Conservation (phyloP, 768 basidiomycete genomes). For the Calocybe cyanea region DNA sequence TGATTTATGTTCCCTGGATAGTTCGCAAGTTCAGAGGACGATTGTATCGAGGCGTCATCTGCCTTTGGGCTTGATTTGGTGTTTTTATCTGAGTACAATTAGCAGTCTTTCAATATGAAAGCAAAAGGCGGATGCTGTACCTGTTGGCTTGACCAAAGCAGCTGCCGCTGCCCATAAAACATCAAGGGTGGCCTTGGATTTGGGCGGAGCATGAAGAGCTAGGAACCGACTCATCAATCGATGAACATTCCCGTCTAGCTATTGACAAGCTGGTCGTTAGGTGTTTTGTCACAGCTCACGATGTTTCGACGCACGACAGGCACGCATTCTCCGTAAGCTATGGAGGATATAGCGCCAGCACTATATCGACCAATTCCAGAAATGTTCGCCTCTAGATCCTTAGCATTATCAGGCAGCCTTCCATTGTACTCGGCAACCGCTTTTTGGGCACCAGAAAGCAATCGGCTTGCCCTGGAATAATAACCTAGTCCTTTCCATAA, state of each 20-base stretch:
- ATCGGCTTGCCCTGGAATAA: conserved; percentile 79
- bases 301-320: conserved; percentile 65
- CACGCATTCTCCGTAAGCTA: conserved; percentile 79
- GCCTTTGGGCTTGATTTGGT: conserved; percentile 11
- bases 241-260: conserved; percentile 92
- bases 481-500: conserved; percentile 93
- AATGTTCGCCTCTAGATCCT: conserved; percentile 76
- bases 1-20: conserved; percentile 85
- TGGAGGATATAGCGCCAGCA: conserved; percentile 80
- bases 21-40: conserved; percentile 21
- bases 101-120: no score
- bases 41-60: conserved; percentile 1
- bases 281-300: neutral
- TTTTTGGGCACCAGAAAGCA: conserved; percentile 82
- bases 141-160: conserved; percentile 51
- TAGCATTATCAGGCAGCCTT: conserved; percentile 73
- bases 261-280: conserved; percentile 4
- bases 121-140: conserved; percentile 3
- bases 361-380: conserved; percentile 90
- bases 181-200: conserved; percentile 73
- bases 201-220: conserved; percentile 78
- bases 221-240: conserved; percentile 81
- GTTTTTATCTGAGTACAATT: no score
- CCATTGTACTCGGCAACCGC: conserved; percentile 65
- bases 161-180: conserved; percentile 80